phyloP scores from a whole-genome alignment of 192 early-diverging fungal genomes.

The Jimgerdemannia flammicorona region DNA sequence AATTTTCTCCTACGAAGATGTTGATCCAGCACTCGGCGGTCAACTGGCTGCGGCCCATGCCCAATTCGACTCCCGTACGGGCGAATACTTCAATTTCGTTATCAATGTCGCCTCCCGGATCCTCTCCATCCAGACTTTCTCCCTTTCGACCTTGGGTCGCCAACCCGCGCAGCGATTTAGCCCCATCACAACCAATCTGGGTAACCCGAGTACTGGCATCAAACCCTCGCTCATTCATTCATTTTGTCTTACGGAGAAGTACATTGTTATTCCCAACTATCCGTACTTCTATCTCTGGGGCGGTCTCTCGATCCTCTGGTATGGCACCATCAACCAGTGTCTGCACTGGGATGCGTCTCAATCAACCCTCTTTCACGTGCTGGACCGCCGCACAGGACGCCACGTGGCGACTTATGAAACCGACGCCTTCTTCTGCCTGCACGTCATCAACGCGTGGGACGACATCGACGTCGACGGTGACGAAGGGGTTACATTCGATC shows the following conservation, averaged over 20 bases:
- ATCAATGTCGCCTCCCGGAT: constrained; percentile 19
- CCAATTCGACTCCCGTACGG: constrained; percentile 27
- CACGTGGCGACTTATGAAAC: constrained; percentile 41
- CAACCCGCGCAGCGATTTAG: constrained; percentile 7
- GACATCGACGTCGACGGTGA: constrained; percentile 29
- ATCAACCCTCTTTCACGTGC: constrained; percentile 38
- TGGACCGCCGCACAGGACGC: constrained; percentile 33
- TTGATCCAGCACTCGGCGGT: constrained; percentile 20
- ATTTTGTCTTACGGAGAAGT: constrained; percentile 39
- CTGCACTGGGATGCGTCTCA: constrained; percentile 40
- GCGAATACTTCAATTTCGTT: constrained; percentile 37
- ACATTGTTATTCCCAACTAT: constrained; percentile 42
- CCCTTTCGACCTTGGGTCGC: constrained; percentile 16
- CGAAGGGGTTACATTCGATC: constrained; percentile 24
- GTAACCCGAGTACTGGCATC: constrained; percentile 16
- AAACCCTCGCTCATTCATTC: constrained; percentile 45
- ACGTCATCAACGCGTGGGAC: constrained; percentile 47
- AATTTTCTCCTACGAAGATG: constrained; percentile 32
- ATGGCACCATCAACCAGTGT: constrained; percentile 35
- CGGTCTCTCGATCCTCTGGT: constrained; percentile 35
- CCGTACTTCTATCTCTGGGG: constrained; percentile 38
- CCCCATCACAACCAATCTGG: constrained; percentile 29
- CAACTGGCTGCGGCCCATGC: constrained; percentile 34
- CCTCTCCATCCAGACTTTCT: constrained; percentile 21
- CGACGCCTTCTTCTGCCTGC: constrained; percentile 40